phyloP scores from a whole-genome alignment of 2,329 filamentous ascomycete genomes.

The Phialophora macrospora region DNA sequence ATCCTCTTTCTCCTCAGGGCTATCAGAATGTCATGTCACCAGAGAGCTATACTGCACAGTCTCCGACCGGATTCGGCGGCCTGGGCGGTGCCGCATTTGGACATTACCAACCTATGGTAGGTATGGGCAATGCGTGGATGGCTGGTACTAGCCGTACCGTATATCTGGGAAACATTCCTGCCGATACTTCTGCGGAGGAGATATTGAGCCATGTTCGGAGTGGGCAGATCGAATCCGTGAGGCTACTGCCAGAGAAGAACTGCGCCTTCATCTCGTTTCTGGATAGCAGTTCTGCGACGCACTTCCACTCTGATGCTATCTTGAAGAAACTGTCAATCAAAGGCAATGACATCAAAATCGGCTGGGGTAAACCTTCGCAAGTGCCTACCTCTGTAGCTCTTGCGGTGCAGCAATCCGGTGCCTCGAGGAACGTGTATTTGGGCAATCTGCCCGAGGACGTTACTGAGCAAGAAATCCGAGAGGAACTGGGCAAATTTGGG shows the following conservation, averaged over 20 bases:
- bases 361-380: constrained; percentile 98
- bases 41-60: constrained; percentile 83
- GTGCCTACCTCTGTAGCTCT: constrained; percentile 97
- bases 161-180: constrained; percentile 97
- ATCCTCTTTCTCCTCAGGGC: constrained; percentile 73
- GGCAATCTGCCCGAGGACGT: constrained; percentile 92
- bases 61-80: constrained; percentile 75
- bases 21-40: constrained; percentile 88
- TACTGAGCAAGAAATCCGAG: constrained; percentile 85
- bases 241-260: constrained; percentile 97
- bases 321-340: constrained; percentile 99
- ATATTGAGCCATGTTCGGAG: constrained; percentile 95
- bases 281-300: constrained; percentile 94
- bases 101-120: constrained; percentile 75
- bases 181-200: constrained; percentile 94
- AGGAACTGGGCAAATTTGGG: constrained; percentile 95
- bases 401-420: constrained; percentile 94
- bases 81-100: constrained; percentile 64
- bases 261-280: constrained; percentile 99
- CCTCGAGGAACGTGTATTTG: constrained; percentile 95
- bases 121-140: constrained; percentile 60
- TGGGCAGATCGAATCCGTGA: constrained; percentile 98
- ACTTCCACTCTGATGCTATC: constrained; percentile 99
- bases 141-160: constrained; percentile 94
- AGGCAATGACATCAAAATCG: constrained; percentile 98